Base-by-base conservation (phyloP, 768 basidiomycete genomes). In the Artomyces pyxidatus region DNA sequence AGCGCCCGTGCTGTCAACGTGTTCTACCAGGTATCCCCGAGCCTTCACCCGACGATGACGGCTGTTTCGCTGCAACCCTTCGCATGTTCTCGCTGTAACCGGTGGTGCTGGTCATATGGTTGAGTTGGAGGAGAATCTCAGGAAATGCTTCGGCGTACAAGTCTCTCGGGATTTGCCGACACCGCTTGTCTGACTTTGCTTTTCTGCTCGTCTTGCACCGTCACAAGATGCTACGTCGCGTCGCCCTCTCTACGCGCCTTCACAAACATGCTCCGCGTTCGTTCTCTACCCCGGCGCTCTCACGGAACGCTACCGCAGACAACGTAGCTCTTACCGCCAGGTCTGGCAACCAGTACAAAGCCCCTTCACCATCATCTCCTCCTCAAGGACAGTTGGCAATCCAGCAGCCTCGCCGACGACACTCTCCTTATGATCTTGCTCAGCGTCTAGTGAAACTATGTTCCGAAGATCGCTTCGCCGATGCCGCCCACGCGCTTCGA, bases 401-500 rank as follows among this genome's bases (percentile, higher is more conserved):
- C n/a, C n/a, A n/a, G n/a, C n/a, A n/a, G n/a, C n/a, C n/a, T n/a
- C n/a, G n/a, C n/a, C n/a, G n/a, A n/a, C n/a, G n/a, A n/a, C n/a
- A n/a, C n/a, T n/a, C n/a, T n/a, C n/a, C n/a, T 11, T 75, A 83
- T 61, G 69, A 77, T 1, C 77, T 89, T 23, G 75, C 83, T 0
- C 45, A 58, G 22, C 70, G 85, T 47, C 65, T 88, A 42, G 78
- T 75, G 59, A 76, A 71, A 53, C 68, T 85, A 6, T 78, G 77
- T 47, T 68, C 74, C 10, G 62, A 66, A 10, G 78, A 75, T 10
- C 71, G 81, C 45, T 37, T 86, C 28, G 78, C 83, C 45, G 73
- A 71, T 3, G 89, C 89, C 0, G 71, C 87, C 4, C 61, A 69
- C 22, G 75, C 80, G 65, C 71, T 92, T n/a, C 77, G 83, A 59